These are phyloP conservation scores for Emergomyces africanus DNA, from an alignment of 2,329 filamentous ascomycete species.

Conservation along the genomic window DNA sequence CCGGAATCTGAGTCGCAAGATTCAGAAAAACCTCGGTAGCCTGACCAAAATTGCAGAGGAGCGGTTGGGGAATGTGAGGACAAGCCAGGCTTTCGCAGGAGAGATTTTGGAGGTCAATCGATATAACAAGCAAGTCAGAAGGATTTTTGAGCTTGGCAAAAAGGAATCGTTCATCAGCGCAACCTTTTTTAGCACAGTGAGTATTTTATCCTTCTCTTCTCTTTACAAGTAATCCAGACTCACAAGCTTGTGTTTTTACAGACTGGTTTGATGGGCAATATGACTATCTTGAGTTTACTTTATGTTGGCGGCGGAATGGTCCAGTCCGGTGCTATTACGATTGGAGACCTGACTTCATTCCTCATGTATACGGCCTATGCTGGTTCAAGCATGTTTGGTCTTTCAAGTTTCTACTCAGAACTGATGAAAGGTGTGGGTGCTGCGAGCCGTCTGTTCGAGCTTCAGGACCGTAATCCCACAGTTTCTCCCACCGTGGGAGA, in stretches of 20 bases:
- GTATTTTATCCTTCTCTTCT: conserved; percentile 11
- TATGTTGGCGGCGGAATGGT: conserved; percentile 88
- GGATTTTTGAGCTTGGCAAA: conserved; percentile 80
- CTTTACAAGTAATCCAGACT: background rate
- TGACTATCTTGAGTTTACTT: conserved; percentile 85
- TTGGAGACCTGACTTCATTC: conserved; percentile 90
- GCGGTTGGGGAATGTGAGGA: conserved; percentile 90
- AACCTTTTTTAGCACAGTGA: conserved; percentile 63
- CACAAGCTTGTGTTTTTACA: conserved; percentile 27
- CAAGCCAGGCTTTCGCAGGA: conserved; percentile 89
- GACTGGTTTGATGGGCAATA: conserved; percentile 87
- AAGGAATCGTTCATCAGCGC: conserved; percentile 79
- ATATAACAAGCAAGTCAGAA: conserved; percentile 85
- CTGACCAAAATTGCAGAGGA: conserved; percentile 97
- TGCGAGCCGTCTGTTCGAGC: conserved; percentile 87
- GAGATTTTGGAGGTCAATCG: conserved; percentile 81
- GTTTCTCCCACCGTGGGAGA: conserved; percentile 77
- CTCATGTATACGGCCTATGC: conserved; percentile 95
- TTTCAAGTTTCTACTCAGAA: conserved; percentile 94
- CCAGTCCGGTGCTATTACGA: conserved; percentile 67
- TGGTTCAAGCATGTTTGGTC: conserved; percentile 76
- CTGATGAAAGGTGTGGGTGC: conserved; percentile 98
- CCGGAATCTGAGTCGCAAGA: conserved; percentile 76
- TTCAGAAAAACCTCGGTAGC: conserved; percentile 85
- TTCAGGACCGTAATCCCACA: conserved; percentile 77